These are phyloP conservation scores for Hanseniaspora pseudoguilliermondii DNA, from an alignment of 805 yeast species.

Conservation along the genomic window DNA sequence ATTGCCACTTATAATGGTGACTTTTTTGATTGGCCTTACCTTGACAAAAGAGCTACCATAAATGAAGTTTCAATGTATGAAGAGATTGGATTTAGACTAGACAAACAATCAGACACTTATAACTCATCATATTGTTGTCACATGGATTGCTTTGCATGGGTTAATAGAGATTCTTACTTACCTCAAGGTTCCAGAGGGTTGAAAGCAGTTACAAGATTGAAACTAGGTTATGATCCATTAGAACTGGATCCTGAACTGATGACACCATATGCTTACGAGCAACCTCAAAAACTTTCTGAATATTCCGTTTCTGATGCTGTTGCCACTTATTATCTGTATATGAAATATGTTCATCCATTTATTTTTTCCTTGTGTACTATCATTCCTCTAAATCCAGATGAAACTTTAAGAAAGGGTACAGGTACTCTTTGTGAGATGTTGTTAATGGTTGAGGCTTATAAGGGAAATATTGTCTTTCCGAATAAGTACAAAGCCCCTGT, in stretches of 20 bases:
- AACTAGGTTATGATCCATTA: slow-evolving; percentile 89
- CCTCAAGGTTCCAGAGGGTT: slow-evolving; percentile 99
- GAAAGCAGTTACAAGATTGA: slow-evolving; percentile 92
- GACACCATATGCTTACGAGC: slow-evolving; percentile 94
- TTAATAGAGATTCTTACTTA: slow-evolving; percentile 87
- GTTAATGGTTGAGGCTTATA: slow-evolving; percentile 88
- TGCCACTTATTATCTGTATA: slow-evolving; percentile 89
- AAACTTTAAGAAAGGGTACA: slow-evolving; percentile 89
- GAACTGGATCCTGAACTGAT: slow-evolving; percentile 94
- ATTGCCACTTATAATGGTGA: slow-evolving; percentile 98
- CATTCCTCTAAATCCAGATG: slow-evolving; percentile 93
- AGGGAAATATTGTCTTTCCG: slow-evolving; percentile 64
- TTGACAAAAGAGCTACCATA: slow-evolving; percentile 70
- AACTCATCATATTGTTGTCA: slow-evolving; percentile 86
- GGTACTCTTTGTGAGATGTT: slow-evolving; percentile 98
- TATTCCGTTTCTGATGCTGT: slow-evolving; percentile 99
- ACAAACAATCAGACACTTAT: slow-evolving; percentile 70
- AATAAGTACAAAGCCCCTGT: slow-evolving; percentile 88
- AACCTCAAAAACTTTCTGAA: slow-evolving; percentile 85
- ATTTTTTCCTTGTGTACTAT: slow-evolving; percentile 90
- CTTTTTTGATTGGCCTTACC: slow-evolving; percentile 98
- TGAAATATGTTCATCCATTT: slow-evolving; percentile 94
- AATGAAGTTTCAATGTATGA: slow-evolving; percentile 81
- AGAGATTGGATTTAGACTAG: slow-evolving; percentile 88
- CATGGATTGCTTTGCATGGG: slow-evolving; percentile 98